Evolutionary conservation across 164 flowering plant species (phyloP).

Genomic region (Akebia trifoliata): DNA sequence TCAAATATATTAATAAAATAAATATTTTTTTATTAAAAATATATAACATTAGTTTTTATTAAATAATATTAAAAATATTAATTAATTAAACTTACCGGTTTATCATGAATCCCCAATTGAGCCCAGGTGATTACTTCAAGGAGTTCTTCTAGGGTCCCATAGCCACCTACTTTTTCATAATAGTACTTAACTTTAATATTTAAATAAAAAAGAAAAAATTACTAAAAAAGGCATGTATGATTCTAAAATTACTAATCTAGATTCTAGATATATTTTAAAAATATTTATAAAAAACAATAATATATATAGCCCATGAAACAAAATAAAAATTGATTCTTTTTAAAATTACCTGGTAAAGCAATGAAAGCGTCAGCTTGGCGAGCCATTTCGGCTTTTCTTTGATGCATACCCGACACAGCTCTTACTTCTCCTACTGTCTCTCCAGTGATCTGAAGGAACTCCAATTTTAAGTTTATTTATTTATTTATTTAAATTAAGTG

Average conservation of each 20-base stretch:
- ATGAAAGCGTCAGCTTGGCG: slow-evolving; percentile 86
- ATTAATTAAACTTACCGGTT: slow-evolving; percentile 38
- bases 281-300: no score
- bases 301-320: no score
- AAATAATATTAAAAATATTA: neutral
- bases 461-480: neutral
- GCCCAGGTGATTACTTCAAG: slow-evolving; percentile 82
- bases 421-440: slow-evolving; percentile 73
- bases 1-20: neutral
- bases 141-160: slow-evolving; percentile 67
- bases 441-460: slow-evolving; percentile 54
- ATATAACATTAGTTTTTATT: no score
- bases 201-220: neutral
- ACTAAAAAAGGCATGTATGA: neutral
- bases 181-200: neutral
- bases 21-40: no score
- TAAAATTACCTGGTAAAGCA: slow-evolving; percentile 61
- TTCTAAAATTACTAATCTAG: no score
- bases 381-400: slow-evolving; percentile 88
- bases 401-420: slow-evolving; percentile 75
- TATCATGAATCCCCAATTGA: slow-evolving; percentile 67
- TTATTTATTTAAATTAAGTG: neutral
- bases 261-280: no score
- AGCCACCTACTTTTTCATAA: slow-evolving; percentile 43
- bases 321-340: neutral